Evolutionary conservation across 2,329 filamentous ascomycete species (phyloP), one percentile per base, ranked within the genome.

Genomic region (Cladophialophora psammophila): DNA sequence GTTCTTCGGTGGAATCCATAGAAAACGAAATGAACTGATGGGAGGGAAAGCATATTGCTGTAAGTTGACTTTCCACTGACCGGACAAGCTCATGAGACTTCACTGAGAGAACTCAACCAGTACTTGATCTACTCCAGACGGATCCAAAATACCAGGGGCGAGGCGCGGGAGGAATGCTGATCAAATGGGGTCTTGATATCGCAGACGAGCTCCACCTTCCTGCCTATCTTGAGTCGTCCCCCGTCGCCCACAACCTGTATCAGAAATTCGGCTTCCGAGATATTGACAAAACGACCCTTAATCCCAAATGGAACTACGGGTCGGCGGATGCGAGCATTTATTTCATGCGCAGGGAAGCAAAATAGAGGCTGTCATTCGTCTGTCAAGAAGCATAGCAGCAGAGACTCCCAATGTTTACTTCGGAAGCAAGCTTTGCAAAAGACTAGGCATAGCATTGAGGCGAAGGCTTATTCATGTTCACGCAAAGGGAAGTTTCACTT

Each of bases 171-270:
- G 76, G 77, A 1, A 71, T 79, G 26, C 73, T 84, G 53, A 79
- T 81, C 64, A 74, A 82, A 68, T 82, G 78, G 74, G 81, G 80
- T 4, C 50, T 67, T 26, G 64, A 71, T 31, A 42, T 70, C 32
- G 76, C 78, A 63, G 75, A 80, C 63, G 71, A 77, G 15, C 72
- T 77, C 20, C 72, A 72, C 13, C 66, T 84, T 35, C 82, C 82
- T 3, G 74, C 83, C 3, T 84, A 84, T 74, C 78, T 84, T 48
- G 83, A 85, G 72, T 80, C 81, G 1, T 83, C 81, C 0, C 78
- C 76, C 3, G 76, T 77, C 4, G 81, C 80, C 0, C 74, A 78
- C 42, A 74, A 74, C 7, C 74, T 85, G 34, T 85, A 85, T 72
- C 75, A 79, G 65, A 84, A 80, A 67, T 76, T 82, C 70, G 83